Conservation (phyloP, 768 basidiomycete genomes). For the Candolleomyces efflorescens region DNA sequence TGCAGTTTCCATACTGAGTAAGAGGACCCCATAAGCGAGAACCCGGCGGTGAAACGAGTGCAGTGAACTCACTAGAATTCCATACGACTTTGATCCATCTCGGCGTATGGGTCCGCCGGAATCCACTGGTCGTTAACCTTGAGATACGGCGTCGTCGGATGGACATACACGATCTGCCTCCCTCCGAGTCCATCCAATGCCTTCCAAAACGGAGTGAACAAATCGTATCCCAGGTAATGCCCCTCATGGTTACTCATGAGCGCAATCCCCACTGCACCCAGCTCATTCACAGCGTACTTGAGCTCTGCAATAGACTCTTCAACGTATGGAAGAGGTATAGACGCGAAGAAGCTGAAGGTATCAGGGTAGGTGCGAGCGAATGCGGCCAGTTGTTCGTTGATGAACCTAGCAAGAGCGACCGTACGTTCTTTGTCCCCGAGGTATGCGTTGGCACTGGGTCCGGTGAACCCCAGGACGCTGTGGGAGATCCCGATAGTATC, state of each 20-base stretch:
- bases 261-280: conserved; percentile 31
- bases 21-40: conserved; percentile 5
- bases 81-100: conserved; percentile 22
- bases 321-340: conserved; percentile 32
- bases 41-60: background rate
- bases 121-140: conserved; percentile 20
- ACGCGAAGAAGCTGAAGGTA: conserved; percentile 29
- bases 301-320: conserved; percentile 28
- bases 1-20: conserved; percentile 25
- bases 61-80: conserved; percentile 29
- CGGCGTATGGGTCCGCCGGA: conserved; percentile 30
- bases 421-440: conserved; percentile 22
- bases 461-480: conserved; percentile 27
- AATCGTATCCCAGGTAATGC: conserved; percentile 26
- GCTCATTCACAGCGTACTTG: conserved; percentile 23
- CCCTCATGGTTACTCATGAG: conserved; percentile 30
- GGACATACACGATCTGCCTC: conserved; percentile 27
- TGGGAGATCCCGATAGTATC: conserved; percentile 24
- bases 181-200: conserved; percentile 24
- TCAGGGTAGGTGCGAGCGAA: conserved; percentile 23
- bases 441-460: conserved; percentile 29
- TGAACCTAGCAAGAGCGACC: conserved; percentile 29
- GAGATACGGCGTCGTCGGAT: conserved; percentile 28
- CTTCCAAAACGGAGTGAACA: conserved; percentile 26
- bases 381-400: conserved; percentile 33